Percentiles rank a stretch among this genome's conserved stretches.
phyloP scores from a whole-genome alignment of 2,329 filamentous ascomycete species.

The Fusarium dimerum region DNA sequence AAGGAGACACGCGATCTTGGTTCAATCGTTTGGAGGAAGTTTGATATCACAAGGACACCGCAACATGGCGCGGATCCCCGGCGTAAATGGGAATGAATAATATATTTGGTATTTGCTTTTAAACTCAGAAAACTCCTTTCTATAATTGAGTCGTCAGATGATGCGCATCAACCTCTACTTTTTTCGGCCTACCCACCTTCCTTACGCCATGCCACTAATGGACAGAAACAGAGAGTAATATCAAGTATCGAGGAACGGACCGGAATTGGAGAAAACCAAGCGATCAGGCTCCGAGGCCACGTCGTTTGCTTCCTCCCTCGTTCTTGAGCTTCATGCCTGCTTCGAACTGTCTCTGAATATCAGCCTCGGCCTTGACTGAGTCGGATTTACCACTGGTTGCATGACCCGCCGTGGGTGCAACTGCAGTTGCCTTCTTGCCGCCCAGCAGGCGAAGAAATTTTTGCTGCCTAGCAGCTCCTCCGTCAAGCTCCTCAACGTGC shows the following conservation, averaged over 20 bases:
- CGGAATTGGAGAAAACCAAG: not conserved
- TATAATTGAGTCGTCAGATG: slow-evolving; percentile 9
- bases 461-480: slow-evolving; percentile 50
- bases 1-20: not conserved
- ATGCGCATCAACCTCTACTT: slow-evolving; percentile 24
- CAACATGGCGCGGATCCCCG: too few relatives aligned
- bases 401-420: slow-evolving; percentile 10
- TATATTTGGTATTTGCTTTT: slow-evolving; percentile 1
- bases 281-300: slow-evolving; percentile 53
- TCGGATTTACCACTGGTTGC: slow-evolving; percentile 32
- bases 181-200: slow-evolving; percentile 25
- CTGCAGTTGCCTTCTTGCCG: slow-evolving; percentile 46
- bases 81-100: slow-evolving; percentile 1
- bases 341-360: slow-evolving; percentile 59
- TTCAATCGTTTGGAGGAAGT: not conserved
- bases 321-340: slow-evolving; percentile 58
- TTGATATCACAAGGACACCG: not conserved
- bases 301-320: slow-evolving; percentile 49
- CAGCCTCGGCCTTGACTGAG: slow-evolving; percentile 47
- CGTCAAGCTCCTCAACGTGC: slow-evolving; percentile 55
- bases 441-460: slow-evolving; percentile 61
- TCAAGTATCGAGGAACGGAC: not conserved
- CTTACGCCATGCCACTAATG: slow-evolving; percentile 28
- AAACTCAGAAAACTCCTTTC: not conserved
- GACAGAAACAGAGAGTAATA: slow-evolving; percentile 9